A percentile compares a stretch with the other conserved stretches of the same genome.
Evolutionary conservation across 495 filamentous ascomycete species (phyloP).

Genomic region (Tuber microsphaerosporum): DNA sequence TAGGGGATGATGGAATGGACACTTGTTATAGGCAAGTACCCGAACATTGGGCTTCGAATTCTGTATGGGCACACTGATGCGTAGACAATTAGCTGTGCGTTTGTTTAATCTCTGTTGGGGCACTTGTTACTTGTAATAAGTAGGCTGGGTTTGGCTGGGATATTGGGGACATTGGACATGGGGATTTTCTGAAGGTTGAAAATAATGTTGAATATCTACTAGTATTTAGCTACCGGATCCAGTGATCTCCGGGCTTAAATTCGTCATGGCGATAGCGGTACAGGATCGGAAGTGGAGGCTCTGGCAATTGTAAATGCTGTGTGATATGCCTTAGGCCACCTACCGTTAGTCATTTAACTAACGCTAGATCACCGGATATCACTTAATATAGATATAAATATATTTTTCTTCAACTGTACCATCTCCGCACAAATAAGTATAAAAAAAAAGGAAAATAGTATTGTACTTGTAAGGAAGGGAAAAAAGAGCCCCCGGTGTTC

Average conservation of each 20-base stretch:
- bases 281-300: not conserved
- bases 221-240: not conserved
- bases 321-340: not conserved
- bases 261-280: not conserved
- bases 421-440: not conserved
- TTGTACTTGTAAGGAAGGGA: not conserved
- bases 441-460: not conserved
- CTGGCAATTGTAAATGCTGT: not conserved
- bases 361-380: not conserved
- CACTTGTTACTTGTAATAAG: not conserved
- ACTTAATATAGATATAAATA: not conserved
- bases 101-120: not conserved
- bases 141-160: not conserved
- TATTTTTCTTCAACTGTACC: not conserved
- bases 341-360: not conserved
- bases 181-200: not conserved
- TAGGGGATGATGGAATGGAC: not conserved
- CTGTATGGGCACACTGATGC: not conserved
- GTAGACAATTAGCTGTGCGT: not conserved
- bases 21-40: not conserved
- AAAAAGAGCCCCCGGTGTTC: not conserved
- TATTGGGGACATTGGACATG: not conserved
- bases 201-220: not conserved
- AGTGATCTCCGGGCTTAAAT: not conserved
- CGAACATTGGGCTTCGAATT: not conserved